Evolutionary conservation across 192 early-diverging fungal species (phyloP), one percentile per base, ranked within the genome.

Genomic region (Coemansia furcata): DNA sequence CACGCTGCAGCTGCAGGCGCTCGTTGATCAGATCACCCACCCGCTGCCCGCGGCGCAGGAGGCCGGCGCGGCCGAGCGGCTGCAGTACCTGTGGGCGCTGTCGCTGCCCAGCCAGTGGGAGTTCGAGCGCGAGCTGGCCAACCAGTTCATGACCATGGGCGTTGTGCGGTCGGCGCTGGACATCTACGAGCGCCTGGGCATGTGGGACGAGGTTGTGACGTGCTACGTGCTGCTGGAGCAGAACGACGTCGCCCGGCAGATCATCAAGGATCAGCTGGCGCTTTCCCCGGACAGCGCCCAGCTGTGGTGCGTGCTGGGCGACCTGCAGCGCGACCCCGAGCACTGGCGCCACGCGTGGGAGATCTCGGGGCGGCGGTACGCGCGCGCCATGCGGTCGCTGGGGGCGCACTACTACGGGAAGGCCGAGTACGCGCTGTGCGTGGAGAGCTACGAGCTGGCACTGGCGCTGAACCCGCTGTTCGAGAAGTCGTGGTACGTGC

Each of bases 131-230:
- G 96, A 99, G 70, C 84, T 99, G 39, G 98, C 90, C 14, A 81
- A 89, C 10, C 85, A 91, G 44, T 95, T 92, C 77, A 85, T 95
- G 68, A 82, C 86, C 4, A 71, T 98, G 60, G 98, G 98, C 44
- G 91, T 97, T 2, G 60, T 94, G 26, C 89, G 92, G 15, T 95
- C 95, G 6, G 94, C 98, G 5, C 78, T 97, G 33, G 93, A 99
- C 52, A 97, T 99, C 54, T 99, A 89, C 75, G 89, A 93, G 72
- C 91, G 98, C 14, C 78, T 99, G 62, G 88, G 97, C 65, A 84
- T 97, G 86, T 99, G 98, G 98, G 96, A 99, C 72, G 91, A 99
- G 66, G 90, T 90, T 8, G 90, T 99, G 36, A 76, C 86, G 11
- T 96, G 95, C 77, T 88, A 93, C 70, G 89, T 93, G 73, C 83